Evolutionary conservation across 2,329 filamentous ascomycete species (phyloP).

Genomic region (Microsporum canis): DNA sequence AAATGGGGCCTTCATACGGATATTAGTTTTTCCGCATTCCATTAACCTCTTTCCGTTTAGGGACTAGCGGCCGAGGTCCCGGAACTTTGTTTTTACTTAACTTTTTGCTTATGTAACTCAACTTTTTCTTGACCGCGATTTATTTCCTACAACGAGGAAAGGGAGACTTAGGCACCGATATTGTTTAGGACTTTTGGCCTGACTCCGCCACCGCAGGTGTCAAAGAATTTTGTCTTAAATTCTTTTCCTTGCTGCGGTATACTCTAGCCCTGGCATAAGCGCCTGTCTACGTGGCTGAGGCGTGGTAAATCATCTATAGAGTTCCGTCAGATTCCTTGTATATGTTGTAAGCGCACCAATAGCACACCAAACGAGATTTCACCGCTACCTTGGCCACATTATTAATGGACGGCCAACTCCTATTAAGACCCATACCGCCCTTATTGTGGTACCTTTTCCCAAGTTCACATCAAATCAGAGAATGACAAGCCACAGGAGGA

Average conservation of each 20-base stretch:
- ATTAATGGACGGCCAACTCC: neutral
- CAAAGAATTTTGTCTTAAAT: neutral
- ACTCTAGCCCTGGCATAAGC: conserved; percentile 1
- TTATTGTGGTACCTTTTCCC: neutral
- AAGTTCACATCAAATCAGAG: neutral
- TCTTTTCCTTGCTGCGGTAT: neutral
- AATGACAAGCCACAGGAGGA: neutral
- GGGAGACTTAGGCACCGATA: neutral
- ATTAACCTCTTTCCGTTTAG: neutral
- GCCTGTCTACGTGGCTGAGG: neutral
- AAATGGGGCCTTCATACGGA: neutral
- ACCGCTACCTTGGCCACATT: neutral
- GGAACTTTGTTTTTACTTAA: neutral
- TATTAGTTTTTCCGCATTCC: neutral
- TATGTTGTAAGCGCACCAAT: neutral
- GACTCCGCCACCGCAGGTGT: neutral
- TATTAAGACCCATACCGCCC: neutral
- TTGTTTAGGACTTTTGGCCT: neutral
- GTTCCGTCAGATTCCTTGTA: neutral
- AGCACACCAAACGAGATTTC: neutral
- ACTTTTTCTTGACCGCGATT: neutral
- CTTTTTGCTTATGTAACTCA: neutral
- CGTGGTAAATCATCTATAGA: neutral
- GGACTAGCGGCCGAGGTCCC: neutral
- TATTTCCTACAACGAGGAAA: neutral